Percentiles rank a stretch among this genome's conserved stretches.
These are phyloP conservation scores for Fonsecaea nubica DNA, from an alignment of 2,329 filamentous ascomycete species.

Conservation along the genomic window DNA sequence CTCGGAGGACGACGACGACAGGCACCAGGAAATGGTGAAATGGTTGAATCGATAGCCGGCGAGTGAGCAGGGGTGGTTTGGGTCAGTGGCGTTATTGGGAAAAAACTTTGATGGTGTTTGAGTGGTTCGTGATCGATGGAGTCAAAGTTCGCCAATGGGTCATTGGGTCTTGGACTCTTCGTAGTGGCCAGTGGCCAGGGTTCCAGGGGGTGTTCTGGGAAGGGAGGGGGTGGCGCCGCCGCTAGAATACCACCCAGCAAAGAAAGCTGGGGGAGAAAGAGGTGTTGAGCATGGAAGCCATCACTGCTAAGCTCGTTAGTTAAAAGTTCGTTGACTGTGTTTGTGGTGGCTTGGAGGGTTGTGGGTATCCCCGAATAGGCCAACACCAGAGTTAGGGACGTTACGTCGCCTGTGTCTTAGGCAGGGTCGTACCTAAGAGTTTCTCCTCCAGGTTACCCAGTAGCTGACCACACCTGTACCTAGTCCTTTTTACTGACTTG, in stretches of 20 bases:
- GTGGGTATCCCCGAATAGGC: background rate
- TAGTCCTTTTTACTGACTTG: too few relatives aligned
- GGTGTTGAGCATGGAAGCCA: background rate
- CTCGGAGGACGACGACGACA: constrained; percentile 12
- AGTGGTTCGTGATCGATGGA: constrained; percentile 17
- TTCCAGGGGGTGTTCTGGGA: background rate
- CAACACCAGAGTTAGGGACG: background rate
- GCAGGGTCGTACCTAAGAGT: background rate
- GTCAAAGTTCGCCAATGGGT: background rate
- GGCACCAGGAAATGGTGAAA: constrained; percentile 3
- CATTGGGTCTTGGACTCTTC: background rate
- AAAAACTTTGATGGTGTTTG: constrained; percentile 21
- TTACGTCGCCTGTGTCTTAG: background rate
- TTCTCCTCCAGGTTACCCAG: too few relatives aligned
- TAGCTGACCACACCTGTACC: too few relatives aligned
- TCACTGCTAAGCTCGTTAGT: background rate
- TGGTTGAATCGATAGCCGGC: background rate
- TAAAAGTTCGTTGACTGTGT: background rate
- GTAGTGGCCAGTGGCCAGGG: background rate
- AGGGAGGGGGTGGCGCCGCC: background rate
- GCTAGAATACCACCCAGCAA: background rate
- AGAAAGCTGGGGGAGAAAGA: background rate
- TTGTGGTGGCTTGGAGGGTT: background rate
- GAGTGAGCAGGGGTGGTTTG: constrained; percentile 1
- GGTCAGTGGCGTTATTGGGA: constrained; percentile 20